Evolutionary conservation across 257 asterid genomes (phyloP).

Genomic region (Osmanthus fragrans): DNA sequence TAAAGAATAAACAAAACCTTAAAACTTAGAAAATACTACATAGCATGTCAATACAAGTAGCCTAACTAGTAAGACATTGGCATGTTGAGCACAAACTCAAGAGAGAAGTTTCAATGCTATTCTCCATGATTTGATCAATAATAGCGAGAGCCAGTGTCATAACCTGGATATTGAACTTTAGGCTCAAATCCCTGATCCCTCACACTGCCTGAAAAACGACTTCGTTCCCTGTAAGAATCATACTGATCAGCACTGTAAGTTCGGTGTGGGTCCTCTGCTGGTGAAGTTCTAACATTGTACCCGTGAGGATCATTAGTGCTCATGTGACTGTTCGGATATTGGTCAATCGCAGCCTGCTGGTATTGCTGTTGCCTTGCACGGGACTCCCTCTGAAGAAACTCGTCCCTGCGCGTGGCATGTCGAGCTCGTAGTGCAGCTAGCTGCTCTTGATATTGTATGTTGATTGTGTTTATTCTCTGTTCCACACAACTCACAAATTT

Average conservation of each 20-base stretch:
- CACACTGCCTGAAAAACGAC: slow-evolving; percentile 31
- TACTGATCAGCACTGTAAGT: slow-evolving; percentile 31
- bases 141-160: slow-evolving; percentile 41
- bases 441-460: slow-evolving; percentile 45
- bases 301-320: slow-evolving; percentile 31
- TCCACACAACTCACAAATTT: background rate
- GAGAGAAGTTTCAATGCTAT: background rate
- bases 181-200: slow-evolving; percentile 41
- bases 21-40: background rate
- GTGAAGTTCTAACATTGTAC: slow-evolving; percentile 21
- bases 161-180: slow-evolving; percentile 18
- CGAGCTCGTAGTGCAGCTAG: slow-evolving; percentile 44
- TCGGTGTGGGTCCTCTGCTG: slow-evolving; percentile 30
- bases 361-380: slow-evolving; percentile 41
- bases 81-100: slow-evolving; percentile 5
- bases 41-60: slow-evolving; percentile 1
- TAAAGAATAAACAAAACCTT: background rate
- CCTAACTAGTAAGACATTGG: slow-evolving; percentile 12
- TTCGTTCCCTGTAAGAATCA: slow-evolving; percentile 36
- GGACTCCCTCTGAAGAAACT: slow-evolving; percentile 42
- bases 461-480: slow-evolving; percentile 48
- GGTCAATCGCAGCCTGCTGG: slow-evolving; percentile 40
- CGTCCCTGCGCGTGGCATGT: slow-evolving; percentile 43
- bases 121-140: slow-evolving; percentile 18
- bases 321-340: slow-evolving; percentile 29